A percentile compares a stretch with the other conserved stretches of the same genome.
Conservation (phyloP, 805 yeast genomes). For the Barnettozyma californica region DNA sequence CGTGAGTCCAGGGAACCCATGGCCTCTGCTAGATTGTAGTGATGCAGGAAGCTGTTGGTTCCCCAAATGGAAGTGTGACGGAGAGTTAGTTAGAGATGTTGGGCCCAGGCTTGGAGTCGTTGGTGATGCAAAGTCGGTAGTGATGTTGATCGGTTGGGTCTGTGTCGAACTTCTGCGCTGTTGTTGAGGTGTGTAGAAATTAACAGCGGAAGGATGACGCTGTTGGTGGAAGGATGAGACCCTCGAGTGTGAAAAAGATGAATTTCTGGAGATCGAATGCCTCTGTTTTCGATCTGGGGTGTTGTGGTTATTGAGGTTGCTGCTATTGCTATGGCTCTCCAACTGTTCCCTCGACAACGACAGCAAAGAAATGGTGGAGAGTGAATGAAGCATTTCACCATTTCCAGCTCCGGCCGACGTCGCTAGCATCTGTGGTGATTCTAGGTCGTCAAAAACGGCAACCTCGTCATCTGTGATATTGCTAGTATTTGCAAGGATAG, state of each 20-base stretch:
- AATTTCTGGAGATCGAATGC: conserved; percentile 12
- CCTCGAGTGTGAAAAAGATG: conserved; percentile 14
- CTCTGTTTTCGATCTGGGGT: conserved; percentile 2
- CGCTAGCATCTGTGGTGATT: conserved; percentile 21
- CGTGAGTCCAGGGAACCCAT: conserved; percentile 12
- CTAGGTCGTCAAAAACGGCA: conserved; percentile 19
- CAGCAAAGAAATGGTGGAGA: conserved; percentile 22
- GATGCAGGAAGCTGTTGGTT: conserved; percentile 19
- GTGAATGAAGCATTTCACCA: conserved; percentile 15
- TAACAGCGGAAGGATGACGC: conserved; percentile 13
- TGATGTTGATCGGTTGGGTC: conserved; percentile 13
- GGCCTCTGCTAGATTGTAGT: conserved; percentile 11
- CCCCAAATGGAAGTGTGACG: conserved; percentile 18
- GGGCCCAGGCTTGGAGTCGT: conserved; percentile 24
- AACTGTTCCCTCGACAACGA: conserved; percentile 18
- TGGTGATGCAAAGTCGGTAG: conserved; percentile 9
- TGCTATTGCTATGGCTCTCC: neutral
- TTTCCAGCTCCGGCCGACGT: conserved; percentile 17
- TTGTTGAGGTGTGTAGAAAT: conserved; percentile 6
- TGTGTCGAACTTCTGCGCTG: conserved; percentile 9
- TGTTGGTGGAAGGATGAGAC: conserved; percentile 20
- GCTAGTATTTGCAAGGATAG: neutral
- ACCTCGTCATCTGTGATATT: conserved; percentile 10
- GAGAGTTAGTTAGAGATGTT: conserved; percentile 19
- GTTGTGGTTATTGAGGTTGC: conserved; percentile 7